Base-by-base conservation (phyloP, 805 yeast species). In the Ogataea naganishii region DNA sequence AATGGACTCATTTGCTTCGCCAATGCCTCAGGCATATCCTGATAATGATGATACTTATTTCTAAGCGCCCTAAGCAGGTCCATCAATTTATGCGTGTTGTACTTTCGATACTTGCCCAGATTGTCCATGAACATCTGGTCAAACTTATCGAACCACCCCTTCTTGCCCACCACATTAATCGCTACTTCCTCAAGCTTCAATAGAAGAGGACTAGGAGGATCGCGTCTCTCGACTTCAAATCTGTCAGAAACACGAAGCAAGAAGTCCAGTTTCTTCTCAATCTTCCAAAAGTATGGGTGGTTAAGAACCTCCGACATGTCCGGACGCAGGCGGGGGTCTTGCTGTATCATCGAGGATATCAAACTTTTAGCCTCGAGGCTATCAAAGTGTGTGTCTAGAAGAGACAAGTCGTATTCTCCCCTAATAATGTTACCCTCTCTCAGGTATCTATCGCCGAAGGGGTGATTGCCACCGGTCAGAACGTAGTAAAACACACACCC, bases 401-500 rank as follows among this genome's bases (percentile, higher is more conserved):
- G 52, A 4, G 63, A 58, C 26, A 79, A 53, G 36, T 66, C 62
- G 49, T 61, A 77, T 12, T 68, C 65, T 12, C 80, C 81, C 41
- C 72, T 76, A 36, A 85, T 72, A 12, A 92, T 86, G 46, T 92
- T 88, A 9, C 82, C 92, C 46, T 92, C 97, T 32, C 98, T 67
- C 44, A 79, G 51, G 45, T 84, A 85, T 27, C 84, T 63, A 45
- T 82, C 92, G n/a, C 99, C 99, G 60, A 83, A 92, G 5, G 99
- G 98, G 62, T 92, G 99, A 7, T 55, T 49, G 0, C 98, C 97
- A 11, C 72, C 72, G 0, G 95, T 69, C 21, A 92, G 56, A 23
- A 88, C 80, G 47, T 86, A 92, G 50, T 72, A 89, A 47, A 84
- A 92, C 1, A 92, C 88, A 57, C 98, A 92, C 0, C 99, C 99